Evolutionary conservation across 2,329 filamentous ascomycete species (phyloP).

Genomic region (Penicillium sp.): DNA sequence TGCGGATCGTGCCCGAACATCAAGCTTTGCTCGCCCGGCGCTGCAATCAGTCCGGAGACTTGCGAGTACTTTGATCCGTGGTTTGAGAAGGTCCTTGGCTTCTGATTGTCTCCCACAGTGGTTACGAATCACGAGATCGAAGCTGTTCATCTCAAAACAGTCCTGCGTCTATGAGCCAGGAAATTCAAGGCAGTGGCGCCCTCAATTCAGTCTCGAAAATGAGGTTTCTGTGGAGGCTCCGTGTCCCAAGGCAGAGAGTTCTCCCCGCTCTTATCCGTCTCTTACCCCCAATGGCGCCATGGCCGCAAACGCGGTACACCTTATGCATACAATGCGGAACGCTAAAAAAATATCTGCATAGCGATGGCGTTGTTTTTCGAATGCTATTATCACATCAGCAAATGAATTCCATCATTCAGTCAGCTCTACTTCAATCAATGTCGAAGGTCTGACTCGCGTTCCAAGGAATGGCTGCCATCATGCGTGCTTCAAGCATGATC

Average conservation of each 20-base stretch:
- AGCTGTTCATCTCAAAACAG: too few relatives aligned
- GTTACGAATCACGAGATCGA: too few relatives aligned
- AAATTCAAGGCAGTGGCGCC: too few relatives aligned
- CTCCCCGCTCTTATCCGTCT: slow-evolving; percentile 2
- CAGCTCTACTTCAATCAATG: too few relatives aligned
- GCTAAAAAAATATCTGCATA: slow-evolving; percentile 29
- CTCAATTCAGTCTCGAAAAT: too few relatives aligned
- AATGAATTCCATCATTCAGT: too few relatives aligned
- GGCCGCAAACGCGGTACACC: slow-evolving; percentile 9
- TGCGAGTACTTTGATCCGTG: slow-evolving; percentile 90
- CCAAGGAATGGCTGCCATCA: too few relatives aligned
- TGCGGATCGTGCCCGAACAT: slow-evolving; percentile 92
- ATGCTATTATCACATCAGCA: slow-evolving; percentile 9
- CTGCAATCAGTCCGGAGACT: slow-evolving; percentile 79
- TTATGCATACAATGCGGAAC: slow-evolving; percentile 17
- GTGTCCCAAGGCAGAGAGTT: background rate
- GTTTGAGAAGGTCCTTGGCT: slow-evolving; percentile 49
- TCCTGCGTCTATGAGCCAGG: too few relatives aligned
- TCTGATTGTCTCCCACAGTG: slow-evolving; percentile 17
- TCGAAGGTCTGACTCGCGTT: too few relatives aligned
- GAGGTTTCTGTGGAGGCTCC: too few relatives aligned
- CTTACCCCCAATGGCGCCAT: slow-evolving; percentile 4
- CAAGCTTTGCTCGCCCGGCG: slow-evolving; percentile 82
- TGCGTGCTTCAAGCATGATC: too few relatives aligned
- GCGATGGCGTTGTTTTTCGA: slow-evolving; percentile 35